These are phyloP conservation scores for Phialophora expanda DNA, from an alignment of 2,329 filamentous ascomycete species.

Conservation along the genomic window DNA sequence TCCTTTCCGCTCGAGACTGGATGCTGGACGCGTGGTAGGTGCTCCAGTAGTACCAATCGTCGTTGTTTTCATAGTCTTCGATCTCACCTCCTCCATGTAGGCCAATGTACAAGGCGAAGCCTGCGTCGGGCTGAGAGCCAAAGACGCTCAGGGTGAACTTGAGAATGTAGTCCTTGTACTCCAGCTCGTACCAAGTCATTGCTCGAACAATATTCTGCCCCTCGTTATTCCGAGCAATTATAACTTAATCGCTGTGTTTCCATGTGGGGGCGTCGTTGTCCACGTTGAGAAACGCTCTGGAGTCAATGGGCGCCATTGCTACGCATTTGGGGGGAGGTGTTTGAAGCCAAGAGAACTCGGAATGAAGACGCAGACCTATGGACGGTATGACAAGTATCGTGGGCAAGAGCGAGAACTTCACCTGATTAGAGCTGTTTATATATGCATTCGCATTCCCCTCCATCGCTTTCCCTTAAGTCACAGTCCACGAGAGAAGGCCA, in stretches of 20 bases:
- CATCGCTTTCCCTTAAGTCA: background rate
- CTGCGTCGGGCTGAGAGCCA: constrained; percentile 5
- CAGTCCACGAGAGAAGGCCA: constrained; percentile 4
- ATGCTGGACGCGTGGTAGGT: constrained; percentile 5
- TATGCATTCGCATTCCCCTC: background rate
- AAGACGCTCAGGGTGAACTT: constrained; percentile 7
- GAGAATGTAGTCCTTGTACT: constrained; percentile 6
- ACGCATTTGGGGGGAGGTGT: background rate
- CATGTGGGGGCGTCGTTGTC: background rate
- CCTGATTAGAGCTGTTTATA: constrained; percentile 1
- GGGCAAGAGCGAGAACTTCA: background rate
- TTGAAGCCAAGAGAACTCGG: background rate
- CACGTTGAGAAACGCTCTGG: constrained; percentile 4
- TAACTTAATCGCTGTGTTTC: background rate
- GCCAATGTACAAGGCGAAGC: constrained; percentile 5
- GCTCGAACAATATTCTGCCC: constrained; percentile 4
- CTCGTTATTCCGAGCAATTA: background rate
- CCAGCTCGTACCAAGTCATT: constrained; percentile 6
- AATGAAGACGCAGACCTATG: constrained; percentile 5
- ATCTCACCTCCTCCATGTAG: background rate
- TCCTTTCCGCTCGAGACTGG: constrained; percentile 4
- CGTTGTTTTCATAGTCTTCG: constrained; percentile 4
- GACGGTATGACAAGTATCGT: background rate
- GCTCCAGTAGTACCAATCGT: constrained; percentile 2
- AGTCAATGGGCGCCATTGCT: constrained; percentile 2